Evolutionary conservation across 768 basidiomycete species (phyloP).

Genomic region (Megacollybia marginata): DNA sequence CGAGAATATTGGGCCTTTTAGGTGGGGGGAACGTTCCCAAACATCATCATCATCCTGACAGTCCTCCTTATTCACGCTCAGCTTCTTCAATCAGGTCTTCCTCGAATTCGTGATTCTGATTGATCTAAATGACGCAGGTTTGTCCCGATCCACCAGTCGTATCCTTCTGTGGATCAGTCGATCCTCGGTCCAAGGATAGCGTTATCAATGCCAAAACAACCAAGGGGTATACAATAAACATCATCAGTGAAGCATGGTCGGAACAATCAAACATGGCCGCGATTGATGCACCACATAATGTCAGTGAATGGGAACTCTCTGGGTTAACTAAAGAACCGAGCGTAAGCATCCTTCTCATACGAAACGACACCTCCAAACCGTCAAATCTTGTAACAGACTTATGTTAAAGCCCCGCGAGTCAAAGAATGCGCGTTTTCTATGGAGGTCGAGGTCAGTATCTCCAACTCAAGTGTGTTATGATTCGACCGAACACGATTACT

Average conservation of each 20-base stretch:
- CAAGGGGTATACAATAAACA: constrained; percentile 65
- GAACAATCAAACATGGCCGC: constrained; percentile 47
- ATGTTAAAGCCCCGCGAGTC: constrained; percentile 47
- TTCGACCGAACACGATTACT: constrained; percentile 17
- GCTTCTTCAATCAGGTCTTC: constrained; percentile 34
- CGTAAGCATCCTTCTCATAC: constrained; percentile 28
- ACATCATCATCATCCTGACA: not conserved
- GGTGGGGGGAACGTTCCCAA: constrained; percentile 15
- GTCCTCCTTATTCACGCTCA: constrained; percentile 15
- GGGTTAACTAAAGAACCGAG: constrained; percentile 53
- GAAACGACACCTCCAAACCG: not conserved
- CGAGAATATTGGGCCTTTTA: constrained; percentile 57
- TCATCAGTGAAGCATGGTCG: constrained; percentile 66
- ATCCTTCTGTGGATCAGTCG: constrained; percentile 37
- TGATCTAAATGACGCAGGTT: constrained; percentile 23
- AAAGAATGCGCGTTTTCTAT: constrained; percentile 58
- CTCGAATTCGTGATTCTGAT: not conserved
- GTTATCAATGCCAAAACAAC: constrained; percentile 55
- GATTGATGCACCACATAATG: constrained; percentile 44
- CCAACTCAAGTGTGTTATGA: not conserved
- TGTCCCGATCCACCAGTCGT: constrained; percentile 62
- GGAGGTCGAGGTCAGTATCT: constrained; percentile 43
- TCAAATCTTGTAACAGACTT: constrained; percentile 22
- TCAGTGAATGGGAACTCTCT: constrained; percentile 55
- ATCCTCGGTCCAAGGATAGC: constrained; percentile 44